These are phyloP conservation scores for Fusarium clavum DNA, from an alignment of 2,329 filamentous ascomycete genomes.

Conservation along the genomic window DNA sequence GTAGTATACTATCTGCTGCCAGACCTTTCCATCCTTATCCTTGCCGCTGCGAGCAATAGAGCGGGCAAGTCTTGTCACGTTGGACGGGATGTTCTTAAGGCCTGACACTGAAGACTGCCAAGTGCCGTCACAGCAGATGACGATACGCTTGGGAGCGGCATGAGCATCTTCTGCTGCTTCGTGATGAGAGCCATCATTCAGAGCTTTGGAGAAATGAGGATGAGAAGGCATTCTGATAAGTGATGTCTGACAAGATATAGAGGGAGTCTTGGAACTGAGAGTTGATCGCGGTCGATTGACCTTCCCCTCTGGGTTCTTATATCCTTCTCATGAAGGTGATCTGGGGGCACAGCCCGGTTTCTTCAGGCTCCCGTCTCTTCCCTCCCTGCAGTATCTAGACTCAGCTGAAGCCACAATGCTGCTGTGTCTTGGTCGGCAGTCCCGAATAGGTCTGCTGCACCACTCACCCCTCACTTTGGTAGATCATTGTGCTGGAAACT, in stretches of 20 bases:
- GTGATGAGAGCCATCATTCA: slow-evolving; percentile 32
- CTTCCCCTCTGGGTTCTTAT: slow-evolving; percentile 20
- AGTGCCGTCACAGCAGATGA: slow-evolving; percentile 54
- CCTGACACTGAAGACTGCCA: slow-evolving; percentile 49
- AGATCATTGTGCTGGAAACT: slow-evolving; percentile 18
- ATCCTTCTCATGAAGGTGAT: neutral
- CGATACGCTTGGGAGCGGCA: slow-evolving; percentile 42
- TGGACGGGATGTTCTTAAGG: slow-evolving; percentile 46
- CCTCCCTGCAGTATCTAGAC: slow-evolving; percentile 1
- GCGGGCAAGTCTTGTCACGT: slow-evolving; percentile 51
- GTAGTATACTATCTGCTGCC: slow-evolving; percentile 54
- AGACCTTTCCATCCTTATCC: slow-evolving; percentile 45
- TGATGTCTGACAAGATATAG: neutral
- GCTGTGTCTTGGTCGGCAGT: slow-evolving; percentile 31
- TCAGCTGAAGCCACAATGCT: slow-evolving; percentile 34
- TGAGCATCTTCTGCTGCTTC: slow-evolving; percentile 19
- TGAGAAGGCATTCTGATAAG: slow-evolving; percentile 28
- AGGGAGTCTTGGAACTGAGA: neutral
- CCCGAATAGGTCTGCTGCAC: slow-evolving; percentile 24
- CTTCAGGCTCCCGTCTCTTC: slow-evolving; percentile 7
- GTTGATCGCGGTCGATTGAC: neutral
- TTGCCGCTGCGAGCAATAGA: slow-evolving; percentile 43
- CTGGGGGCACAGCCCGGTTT: neutral
- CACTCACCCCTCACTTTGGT: slow-evolving; percentile 32
- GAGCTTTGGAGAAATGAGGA: slow-evolving; percentile 3